Conservation (phyloP, 148 eudicot species). For the Simmondsia chinensis region DNA sequence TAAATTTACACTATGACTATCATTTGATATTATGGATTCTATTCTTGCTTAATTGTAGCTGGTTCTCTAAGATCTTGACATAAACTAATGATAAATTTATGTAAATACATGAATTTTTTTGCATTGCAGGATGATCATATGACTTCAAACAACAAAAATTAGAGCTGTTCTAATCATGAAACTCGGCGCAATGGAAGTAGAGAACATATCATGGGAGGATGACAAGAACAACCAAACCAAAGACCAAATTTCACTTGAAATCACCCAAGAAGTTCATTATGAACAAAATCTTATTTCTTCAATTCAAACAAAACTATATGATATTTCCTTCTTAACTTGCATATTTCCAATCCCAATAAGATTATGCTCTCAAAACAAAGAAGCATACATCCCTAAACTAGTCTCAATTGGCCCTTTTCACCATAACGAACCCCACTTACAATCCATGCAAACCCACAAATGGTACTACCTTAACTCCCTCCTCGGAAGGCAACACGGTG, state of each 20-base stretch:
- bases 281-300: slow-evolving; percentile 10
- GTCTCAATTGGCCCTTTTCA: slow-evolving; percentile 60
- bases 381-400: slow-evolving; percentile 21
- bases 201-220: neutral
- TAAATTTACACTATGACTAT: too few relatives aligned
- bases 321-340: slow-evolving; percentile 13
- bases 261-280: slow-evolving; percentile 8
- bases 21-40: too few relatives aligned
- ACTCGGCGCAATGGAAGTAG: slow-evolving; percentile 19
- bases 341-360: slow-evolving; percentile 23
- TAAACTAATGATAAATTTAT: too few relatives aligned
- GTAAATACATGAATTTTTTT: too few relatives aligned
- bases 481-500: slow-evolving; percentile 16
- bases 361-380: slow-evolving; percentile 7
- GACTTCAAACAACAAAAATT: too few relatives aligned
- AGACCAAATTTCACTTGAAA: slow-evolving; percentile 22
- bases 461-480: slow-evolving; percentile 48
- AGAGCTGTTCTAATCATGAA: too few relatives aligned
- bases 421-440: slow-evolving; percentile 15
- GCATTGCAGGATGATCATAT: too few relatives aligned
- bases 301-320: slow-evolving; percentile 27
- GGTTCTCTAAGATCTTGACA: too few relatives aligned
- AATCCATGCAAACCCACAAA: slow-evolving; percentile 31
- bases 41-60: too few relatives aligned
- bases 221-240: slow-evolving; percentile 2